A percentile compares a stretch with the other conserved stretches of the same genome.
Conservation (phyloP, 768 basidiomycete genomes). For the Kwoniella pini region DNA sequence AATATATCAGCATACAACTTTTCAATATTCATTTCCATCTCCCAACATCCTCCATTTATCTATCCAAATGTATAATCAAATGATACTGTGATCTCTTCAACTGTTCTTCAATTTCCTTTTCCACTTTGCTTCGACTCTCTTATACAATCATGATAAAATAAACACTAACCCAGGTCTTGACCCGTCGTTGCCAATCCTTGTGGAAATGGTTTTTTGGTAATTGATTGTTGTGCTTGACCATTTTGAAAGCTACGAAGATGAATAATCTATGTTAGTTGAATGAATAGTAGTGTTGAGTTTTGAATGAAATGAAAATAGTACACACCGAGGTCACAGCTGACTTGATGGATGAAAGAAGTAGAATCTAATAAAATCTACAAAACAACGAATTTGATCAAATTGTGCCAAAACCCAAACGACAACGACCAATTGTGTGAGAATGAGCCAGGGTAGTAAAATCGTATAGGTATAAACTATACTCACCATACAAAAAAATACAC, state of each 20-base stretch:
- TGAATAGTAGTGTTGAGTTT: neutral
- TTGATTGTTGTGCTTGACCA: constrained; percentile 55
- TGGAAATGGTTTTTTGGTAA: constrained; percentile 58
- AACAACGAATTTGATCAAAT: constrained; percentile 3
- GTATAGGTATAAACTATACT: no score
- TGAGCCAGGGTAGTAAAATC: neutral
- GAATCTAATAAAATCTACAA: constrained; percentile 1
- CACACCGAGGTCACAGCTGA: constrained; percentile 24
- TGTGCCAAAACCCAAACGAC: neutral
- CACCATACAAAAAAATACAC: neutral
- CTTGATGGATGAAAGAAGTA: constrained; percentile 31
- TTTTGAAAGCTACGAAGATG: constrained; percentile 19
- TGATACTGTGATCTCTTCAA: no score
- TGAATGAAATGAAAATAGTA: neutral
- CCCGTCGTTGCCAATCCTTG: constrained; percentile 88
- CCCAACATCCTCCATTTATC: neutral
- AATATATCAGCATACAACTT: neutral
- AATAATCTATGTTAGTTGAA: neutral
- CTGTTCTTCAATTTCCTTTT: no score
- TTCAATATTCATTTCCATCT: neutral
- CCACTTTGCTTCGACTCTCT: no score
- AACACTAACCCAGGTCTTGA: constrained; percentile 45
- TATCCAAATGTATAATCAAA: no score
- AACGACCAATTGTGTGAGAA: neutral
- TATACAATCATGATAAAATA: neutral